These are phyloP conservation scores for Litchi chinensis DNA, from an alignment of 345 rosid genomes.

Conservation along the genomic window DNA sequence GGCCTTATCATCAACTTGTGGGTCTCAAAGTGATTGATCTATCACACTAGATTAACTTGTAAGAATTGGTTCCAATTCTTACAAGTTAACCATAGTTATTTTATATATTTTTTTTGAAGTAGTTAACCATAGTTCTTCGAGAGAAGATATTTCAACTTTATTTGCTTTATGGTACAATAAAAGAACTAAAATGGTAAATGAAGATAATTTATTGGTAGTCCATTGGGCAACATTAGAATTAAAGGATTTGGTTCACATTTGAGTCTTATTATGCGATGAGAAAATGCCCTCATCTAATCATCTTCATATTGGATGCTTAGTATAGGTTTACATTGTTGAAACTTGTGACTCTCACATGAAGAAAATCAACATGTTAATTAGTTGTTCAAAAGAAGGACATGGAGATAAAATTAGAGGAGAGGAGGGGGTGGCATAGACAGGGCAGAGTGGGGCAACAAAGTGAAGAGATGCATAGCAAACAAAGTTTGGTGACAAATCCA, in stretches of 20 bases:
- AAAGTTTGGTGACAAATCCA: conserved; percentile 30
- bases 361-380: conserved; percentile 8
- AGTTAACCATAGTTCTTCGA: neutral
- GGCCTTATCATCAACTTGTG: too few relatives aligned
- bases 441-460: conserved; percentile 12
- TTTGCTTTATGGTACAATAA: neutral
- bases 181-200: neutral
- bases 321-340: too few relatives aligned
- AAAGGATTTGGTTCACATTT: neutral
- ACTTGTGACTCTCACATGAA: conserved; percentile 16
- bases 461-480: conserved; percentile 2
- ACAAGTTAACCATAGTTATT: neutral
- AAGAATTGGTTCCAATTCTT: too few relatives aligned
- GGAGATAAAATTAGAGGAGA: conserved; percentile 10
- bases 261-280: neutral
- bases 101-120: too few relatives aligned
- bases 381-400: conserved; percentile 11
- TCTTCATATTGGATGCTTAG: too few relatives aligned
- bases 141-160: neutral
- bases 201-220: too few relatives aligned
- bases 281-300: neutral
- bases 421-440: neutral
- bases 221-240: neutral
- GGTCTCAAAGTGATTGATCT: too few relatives aligned
- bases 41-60: too few relatives aligned